Base-by-base conservation (phyloP, 2,329 filamentous ascomycete genomes). In the Calonectria pseudoturangicola region DNA sequence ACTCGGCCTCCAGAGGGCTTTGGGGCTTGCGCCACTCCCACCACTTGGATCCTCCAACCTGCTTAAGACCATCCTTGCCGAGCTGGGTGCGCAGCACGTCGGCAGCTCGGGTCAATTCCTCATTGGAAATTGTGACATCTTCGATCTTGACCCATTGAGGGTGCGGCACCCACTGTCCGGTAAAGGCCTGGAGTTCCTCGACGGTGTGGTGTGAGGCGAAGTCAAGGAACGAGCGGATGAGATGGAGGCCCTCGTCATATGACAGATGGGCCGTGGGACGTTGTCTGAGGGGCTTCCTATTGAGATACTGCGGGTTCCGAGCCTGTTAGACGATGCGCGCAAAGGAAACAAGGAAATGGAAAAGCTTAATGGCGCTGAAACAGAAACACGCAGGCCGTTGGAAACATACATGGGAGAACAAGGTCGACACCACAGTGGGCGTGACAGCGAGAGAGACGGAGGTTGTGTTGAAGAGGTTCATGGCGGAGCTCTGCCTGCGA, bases 171-270 rank as follows among this genome's bases (percentile, higher is more conserved):
- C 94, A 95, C 87, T 98, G 96, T 16, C 91, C 88, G 0, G 96
- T 98, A 83, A 98, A 98, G 4, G 92, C 92, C 81, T 99, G 97
- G 36, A 98, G 85, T 75, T 98, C 95, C 84, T 99, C 97, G 79
- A 99, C 93, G 0, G 95, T 95, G 83, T 98, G 95, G 74, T 95
- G 93, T 1, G 96, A 95, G 4, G 95, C 93, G 83, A 95, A 97
- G 50, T 90, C 85, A 43, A 99, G 90, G 83, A 99, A 98, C 43
- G 93, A 91, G 63, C 95, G 94, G 79, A 98, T 93, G 64, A 99
- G 89, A 75, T 95, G 92, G 16, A 99, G 89, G 45, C 96, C 96
- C 85, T 98, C 94, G 82, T 98, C 94, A 85, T 99, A 99, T 66
- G 95, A 96, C 69, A 99, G 92, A 83, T 98, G 95, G 1, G 94